Evolutionary conservation across 148 eudicot species (phyloP).

Genomic region (Amaranthus hypochondriacus): DNA sequence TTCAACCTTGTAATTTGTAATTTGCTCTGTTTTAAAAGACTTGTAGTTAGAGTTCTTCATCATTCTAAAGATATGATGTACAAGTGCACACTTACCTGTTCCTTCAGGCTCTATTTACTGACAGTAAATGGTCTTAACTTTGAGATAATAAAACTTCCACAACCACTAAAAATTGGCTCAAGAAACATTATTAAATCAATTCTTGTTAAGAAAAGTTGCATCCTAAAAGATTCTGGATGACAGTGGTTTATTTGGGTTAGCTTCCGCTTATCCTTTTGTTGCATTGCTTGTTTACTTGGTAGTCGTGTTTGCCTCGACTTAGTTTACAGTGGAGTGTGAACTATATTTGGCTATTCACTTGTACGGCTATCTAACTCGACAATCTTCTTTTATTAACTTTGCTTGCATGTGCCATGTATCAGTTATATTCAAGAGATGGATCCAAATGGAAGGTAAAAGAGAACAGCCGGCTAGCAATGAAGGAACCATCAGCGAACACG

Average conservation of each 20-base stretch:
- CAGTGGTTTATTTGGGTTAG: background rate
- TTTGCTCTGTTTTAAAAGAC: background rate
- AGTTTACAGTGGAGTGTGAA: too few relatives aligned
- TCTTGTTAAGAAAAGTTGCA: too few relatives aligned
- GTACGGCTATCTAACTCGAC: background rate
- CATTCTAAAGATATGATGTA: background rate
- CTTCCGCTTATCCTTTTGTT: background rate
- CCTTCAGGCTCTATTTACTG: background rate
- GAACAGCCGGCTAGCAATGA: slow-evolving; percentile 42
- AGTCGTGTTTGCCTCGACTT: too few relatives aligned
- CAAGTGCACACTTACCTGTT: background rate
- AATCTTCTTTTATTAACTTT: background rate
- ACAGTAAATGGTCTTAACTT: background rate
- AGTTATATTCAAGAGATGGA: slow-evolving; percentile 72
- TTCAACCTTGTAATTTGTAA: background rate
- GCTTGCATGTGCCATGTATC: background rate
- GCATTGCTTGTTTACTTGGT: background rate
- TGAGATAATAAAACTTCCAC: background rate
- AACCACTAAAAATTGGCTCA: background rate
- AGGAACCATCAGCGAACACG: slow-evolving; percentile 72
- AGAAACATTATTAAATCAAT: too few relatives aligned
- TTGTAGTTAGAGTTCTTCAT: background rate
- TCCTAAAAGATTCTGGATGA: background rate
- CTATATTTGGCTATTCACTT: background rate
- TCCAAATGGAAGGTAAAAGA: slow-evolving; percentile 76